A percentile compares a stretch with the other conserved stretches of the same genome.
These are phyloP conservation scores for Fistulifera pelliculosa DNA, from an alignment of 108 stramenopile species.

Conservation along the genomic window DNA sequence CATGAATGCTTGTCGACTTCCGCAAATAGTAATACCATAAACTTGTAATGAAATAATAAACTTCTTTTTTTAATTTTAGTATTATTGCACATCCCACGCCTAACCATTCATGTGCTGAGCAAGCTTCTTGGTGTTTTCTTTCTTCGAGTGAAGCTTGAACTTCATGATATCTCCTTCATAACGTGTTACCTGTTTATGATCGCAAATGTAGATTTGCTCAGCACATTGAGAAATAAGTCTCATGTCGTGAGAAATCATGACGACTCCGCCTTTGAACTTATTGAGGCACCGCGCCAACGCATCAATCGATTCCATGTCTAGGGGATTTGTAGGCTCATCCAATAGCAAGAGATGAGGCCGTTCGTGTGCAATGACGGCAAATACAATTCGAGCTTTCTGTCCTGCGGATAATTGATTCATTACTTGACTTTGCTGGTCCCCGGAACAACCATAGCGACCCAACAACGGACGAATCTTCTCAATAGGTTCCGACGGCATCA, in stretches of 20 bases:
- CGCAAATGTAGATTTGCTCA: slow-evolving; percentile 95
- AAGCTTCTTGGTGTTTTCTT: slow-evolving; percentile 80
- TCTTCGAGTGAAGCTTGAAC: slow-evolving; percentile 84
- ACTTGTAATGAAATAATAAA: too few relatives aligned
- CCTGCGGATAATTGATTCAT: slow-evolving; percentile 92
- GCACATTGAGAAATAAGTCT: slow-evolving; percentile 96
- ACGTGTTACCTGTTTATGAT: slow-evolving; percentile 77
- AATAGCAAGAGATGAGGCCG: slow-evolving; percentile 94
- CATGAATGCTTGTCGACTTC: too few relatives aligned
- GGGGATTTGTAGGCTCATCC: slow-evolving; percentile 96
- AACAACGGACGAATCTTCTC: slow-evolving; percentile 77
- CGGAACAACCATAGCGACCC: slow-evolving; percentile 94
- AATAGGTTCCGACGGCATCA: slow-evolving; percentile 71
- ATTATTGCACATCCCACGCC: slow-evolving; percentile 5
- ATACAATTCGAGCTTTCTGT: slow-evolving; percentile 95
- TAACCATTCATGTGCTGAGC: slow-evolving; percentile 89
- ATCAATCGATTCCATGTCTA: slow-evolving; percentile 98
- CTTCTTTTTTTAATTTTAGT: too few relatives aligned
- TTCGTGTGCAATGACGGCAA: slow-evolving; percentile 94
- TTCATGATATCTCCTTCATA: slow-evolving; percentile 92
- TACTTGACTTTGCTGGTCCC: slow-evolving; percentile 69
- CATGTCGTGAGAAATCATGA: slow-evolving; percentile 99
- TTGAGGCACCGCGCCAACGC: slow-evolving; percentile 93
- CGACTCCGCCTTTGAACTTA: slow-evolving; percentile 95
- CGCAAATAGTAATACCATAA: too few relatives aligned